Conservation (phyloP, 2,329 filamentous ascomycete species). For the Hirsutella rhossiliensis region DNA sequence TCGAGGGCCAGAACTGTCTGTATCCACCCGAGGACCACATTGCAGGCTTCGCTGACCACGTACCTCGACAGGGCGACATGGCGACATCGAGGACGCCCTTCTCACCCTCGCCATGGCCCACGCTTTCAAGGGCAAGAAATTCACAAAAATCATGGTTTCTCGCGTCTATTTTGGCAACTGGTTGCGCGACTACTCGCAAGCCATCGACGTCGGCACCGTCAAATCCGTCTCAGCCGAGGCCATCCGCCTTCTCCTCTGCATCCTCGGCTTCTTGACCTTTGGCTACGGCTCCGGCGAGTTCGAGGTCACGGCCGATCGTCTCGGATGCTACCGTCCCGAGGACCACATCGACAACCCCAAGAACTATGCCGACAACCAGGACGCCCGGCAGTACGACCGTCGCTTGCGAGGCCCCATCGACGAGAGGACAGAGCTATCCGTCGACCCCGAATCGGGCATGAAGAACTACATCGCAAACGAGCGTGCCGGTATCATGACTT, state of each 20-base stretch:
- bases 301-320: conserved; percentile 68
- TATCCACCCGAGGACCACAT: conserved; percentile 5
- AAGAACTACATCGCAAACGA: conserved; percentile 97
- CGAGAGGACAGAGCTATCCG: conserved; percentile 62
- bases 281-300: conserved; percentile 78
- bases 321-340: conserved; percentile 76
- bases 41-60: not conserved
- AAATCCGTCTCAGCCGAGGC: conserved; percentile 85
- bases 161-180: conserved; percentile 95
- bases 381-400: conserved; percentile 70
- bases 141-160: conserved; percentile 77
- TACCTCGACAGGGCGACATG: conserved; percentile 53
- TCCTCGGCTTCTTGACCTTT: conserved; percentile 82
- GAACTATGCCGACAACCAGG: conserved; percentile 82
- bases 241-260: conserved; percentile 78
- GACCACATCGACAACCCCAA: conserved; percentile 66
- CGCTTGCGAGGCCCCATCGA: conserved; percentile 75
- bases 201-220: conserved; percentile 83
- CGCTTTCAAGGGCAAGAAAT: conserved; percentile 57
- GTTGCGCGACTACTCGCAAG: conserved; percentile 87
- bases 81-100: conserved; percentile 86
- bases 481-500: conserved; percentile 64
- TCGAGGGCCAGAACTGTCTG: conserved; percentile 74
- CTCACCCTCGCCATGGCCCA: conserved; percentile 53
- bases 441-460: conserved; percentile 65